These are phyloP conservation scores for Nepenthes mirabilis DNA, from an alignment of 148 eudicot species.

Conservation along the genomic window DNA sequence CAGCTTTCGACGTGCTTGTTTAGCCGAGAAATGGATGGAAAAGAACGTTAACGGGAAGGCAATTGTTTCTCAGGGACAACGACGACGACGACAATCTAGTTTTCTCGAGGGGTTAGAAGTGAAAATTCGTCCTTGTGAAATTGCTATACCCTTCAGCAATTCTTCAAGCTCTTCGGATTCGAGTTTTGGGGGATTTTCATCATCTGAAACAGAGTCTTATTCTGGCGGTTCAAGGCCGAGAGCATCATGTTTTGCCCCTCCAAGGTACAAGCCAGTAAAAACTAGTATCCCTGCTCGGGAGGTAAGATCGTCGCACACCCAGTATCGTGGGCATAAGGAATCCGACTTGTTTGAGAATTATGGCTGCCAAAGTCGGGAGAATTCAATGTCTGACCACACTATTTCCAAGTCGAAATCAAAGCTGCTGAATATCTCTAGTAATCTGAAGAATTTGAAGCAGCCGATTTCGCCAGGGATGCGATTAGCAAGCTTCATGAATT, in stretches of 20 bases:
- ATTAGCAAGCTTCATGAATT: conserved; percentile 44
- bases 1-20: conserved; percentile 31
- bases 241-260: conserved; percentile 18
- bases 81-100: background rate
- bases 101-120: background rate
- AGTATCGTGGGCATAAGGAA: background rate
- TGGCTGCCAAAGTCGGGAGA: background rate
- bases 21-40: conserved; percentile 59
- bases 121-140: conserved; percentile 13
- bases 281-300: conserved; percentile 13
- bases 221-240: conserved; percentile 9
- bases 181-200: conserved; percentile 34
- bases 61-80: too few relatives aligned
- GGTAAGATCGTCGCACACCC: background rate
- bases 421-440: conserved; percentile 43
- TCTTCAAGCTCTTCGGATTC: conserved; percentile 39
- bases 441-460: conserved; percentile 60
- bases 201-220: conserved; percentile 41
- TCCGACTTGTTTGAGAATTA: background rate
- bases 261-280: conserved; percentile 25
- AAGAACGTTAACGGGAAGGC: conserved; percentile 12
- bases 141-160: conserved; percentile 36
- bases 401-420: conserved; percentile 31
- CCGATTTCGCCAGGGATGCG: conserved; percentile 73
- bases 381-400: conserved; percentile 4